Evolutionary conservation across 352 stramenopile species (phyloP), one percentile per base, ranked within the genome.

Genomic region (Pythium utonaiense): DNA sequence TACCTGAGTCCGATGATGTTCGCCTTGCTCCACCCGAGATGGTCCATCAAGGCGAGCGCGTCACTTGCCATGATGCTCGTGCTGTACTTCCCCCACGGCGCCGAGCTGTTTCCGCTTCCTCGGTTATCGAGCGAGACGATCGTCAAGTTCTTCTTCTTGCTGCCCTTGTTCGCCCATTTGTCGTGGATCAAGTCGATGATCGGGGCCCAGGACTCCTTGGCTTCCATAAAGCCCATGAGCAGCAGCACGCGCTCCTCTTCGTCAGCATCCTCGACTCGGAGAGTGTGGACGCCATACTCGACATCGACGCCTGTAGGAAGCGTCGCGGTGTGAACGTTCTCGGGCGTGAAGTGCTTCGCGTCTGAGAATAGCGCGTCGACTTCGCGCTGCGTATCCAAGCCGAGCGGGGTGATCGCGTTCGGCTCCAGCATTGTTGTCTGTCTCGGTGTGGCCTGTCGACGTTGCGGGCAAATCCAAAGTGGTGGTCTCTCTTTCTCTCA

Each of bases 111-210:
- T 9, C 80, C 80, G 19, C 71, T 69, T 27, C 80, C 80, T 45
- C 80, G 74, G 47, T 89, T 89, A 65, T 89, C 80, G 44, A 86
- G 52, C 2, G 75, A 77, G 0, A 81, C 48, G 49, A 88, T 74
- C 47, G 61, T 80, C 14, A 86, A 67, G 1, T 53, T 48, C n/a
- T 71, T 70, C 17, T 62, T 59, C 34, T 73, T 65, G 21, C 56
- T 53, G 17, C 53, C 34, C n/a, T 60, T 67, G 53, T 47, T 25
- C n/a, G 24, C 22, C 62, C 71, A 87, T 44, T 78, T 72, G 38
- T 70, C 47, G 30, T 83, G 57, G 7, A 89, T 31, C 38, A 71
- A 57, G 30, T 83, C 69, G 45, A 89, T 69, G 14, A 80, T 68
- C 16, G 75, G 57, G 10, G 74, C 69, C 77, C 75, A 89, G 24